Conservation (phyloP, 345 rosid genomes). For the Arabidopsis arenosa region DNA sequence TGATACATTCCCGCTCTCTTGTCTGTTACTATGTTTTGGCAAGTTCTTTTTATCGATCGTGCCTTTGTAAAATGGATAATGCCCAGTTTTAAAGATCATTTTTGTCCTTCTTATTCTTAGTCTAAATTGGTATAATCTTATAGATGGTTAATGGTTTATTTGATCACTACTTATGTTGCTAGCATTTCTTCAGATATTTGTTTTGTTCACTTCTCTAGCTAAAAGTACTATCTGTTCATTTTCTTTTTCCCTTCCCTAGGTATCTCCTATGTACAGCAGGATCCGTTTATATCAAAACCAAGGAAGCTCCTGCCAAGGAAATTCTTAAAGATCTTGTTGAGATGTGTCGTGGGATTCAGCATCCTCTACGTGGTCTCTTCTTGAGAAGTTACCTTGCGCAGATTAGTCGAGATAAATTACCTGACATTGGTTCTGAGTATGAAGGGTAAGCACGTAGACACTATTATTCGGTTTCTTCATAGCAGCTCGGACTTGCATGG, state of each 20-base stretch:
- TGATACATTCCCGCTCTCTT: conserved; percentile 11
- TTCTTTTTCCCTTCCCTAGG: conserved; percentile 49
- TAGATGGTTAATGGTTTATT: conserved; percentile 3
- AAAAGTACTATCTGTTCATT: conserved; percentile 3
- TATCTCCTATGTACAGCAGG: conserved; percentile 98
- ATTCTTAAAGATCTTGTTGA: conserved; percentile 98
- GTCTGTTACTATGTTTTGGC: neutral
- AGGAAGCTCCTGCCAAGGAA: conserved; percentile 99
- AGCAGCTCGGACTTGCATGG: conserved; percentile 1
- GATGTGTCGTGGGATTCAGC: conserved; percentile 99
- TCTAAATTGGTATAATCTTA: neutral
- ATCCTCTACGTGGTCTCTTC: conserved; percentile 98
- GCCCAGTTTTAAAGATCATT: no score
- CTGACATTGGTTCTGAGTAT: conserved; percentile 92
- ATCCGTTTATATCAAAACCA: conserved; percentile 91
- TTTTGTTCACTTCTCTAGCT: neutral
- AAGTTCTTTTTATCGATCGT: neutral
- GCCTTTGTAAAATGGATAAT: neutral
- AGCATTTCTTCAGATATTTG: neutral
- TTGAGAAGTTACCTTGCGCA: conserved; percentile 97
- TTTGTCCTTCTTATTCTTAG: neutral
- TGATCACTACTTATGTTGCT: conserved; percentile 9
- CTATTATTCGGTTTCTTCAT: conserved; percentile 5
- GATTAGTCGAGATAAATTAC: conserved; percentile 95
- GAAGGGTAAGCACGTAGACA: conserved; percentile 79